Evolutionary conservation across 371 early-diverging fungal genomes (phyloP), one percentile per base, ranked within the genome.

Genomic region (Mortierella polycephala): DNA sequence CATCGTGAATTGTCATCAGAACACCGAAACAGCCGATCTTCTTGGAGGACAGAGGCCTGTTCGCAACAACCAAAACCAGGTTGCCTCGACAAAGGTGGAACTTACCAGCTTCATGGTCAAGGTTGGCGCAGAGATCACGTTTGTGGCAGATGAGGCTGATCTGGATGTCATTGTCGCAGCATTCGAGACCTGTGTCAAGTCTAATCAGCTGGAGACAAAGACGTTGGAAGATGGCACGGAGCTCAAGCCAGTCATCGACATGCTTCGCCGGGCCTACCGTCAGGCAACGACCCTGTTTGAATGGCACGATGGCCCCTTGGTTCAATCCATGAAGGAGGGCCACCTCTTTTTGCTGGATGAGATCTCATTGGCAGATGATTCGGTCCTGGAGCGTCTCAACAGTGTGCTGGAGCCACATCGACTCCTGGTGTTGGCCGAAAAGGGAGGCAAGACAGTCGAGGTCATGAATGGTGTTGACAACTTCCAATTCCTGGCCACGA

Each of bases 351-450:
- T 99, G 68, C 87, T 99, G 56, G 99, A 99, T 88, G 99, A 99
- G 89, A 99, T 99, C 13, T 99, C 99, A 18, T 87, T 99, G 47
- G 99, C 99, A 4, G 99, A 99, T 64, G 99, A 99, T 83, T 97
- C 99, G 14, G 99, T 99, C 1, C 84, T 99, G 18, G 99, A 99
- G 86, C 92, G 99, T 65, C 87, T 99, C 44, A 99, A 99, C 87
- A 92, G 93, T 72, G 96, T 99, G 0, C 86, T 99, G 6, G 99
- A 99, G 72, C 95, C 99, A 2, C 87, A 92, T 51, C 90, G 98
- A 53, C 84, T 92, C 5, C 83, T 99, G 16, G 94, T 96, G 52
- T 84, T 99, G 40, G 95, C 99, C 14, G 99, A 99, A 84, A 96
- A 94, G 67, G 93, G 94, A 57, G 89, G 90, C 20, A 87, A 85